phyloP scores from a whole-genome alignment of 108 stramenopile species.

The Mediolabrus comicus region DNA sequence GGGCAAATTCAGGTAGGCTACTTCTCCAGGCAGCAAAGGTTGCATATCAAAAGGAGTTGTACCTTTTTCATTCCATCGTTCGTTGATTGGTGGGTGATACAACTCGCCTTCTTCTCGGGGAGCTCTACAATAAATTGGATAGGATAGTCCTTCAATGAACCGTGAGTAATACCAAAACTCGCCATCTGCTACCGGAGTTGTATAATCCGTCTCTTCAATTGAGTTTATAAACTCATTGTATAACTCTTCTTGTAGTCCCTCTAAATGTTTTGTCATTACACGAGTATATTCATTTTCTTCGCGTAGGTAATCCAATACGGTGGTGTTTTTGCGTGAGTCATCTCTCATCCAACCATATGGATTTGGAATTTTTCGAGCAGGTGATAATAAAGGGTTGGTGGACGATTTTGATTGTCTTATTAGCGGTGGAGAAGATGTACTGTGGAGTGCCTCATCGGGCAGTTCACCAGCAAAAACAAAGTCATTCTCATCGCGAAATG shows the following conservation, averaged over 20 bases:
- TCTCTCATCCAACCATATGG: constrained; percentile 94
- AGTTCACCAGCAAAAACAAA: constrained; percentile 31
- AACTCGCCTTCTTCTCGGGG: constrained; percentile 36
- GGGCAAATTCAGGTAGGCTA: constrained; percentile 89
- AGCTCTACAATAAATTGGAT: constrained; percentile 83
- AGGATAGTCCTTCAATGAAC: constrained; percentile 87
- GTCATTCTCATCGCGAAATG: constrained; percentile 36
- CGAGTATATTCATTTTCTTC: constrained; percentile 87
- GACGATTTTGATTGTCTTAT: constrained; percentile 67
- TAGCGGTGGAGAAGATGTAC: not conserved
- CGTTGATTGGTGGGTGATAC: constrained; percentile 17
- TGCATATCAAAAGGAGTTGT: constrained; percentile 32
- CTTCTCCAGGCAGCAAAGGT: constrained; percentile 62
- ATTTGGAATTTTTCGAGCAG: constrained; percentile 68
- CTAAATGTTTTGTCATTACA: constrained; percentile 63
- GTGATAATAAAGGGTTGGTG: constrained; percentile 64
- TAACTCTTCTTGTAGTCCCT: constrained; percentile 51
- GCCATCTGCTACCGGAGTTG: constrained; percentile 58
- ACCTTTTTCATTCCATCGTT: constrained; percentile 43
- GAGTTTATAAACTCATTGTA: constrained; percentile 60
- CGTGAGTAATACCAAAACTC: constrained; percentile 83
- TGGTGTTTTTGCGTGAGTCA: constrained; percentile 68
- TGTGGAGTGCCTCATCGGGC: not conserved
- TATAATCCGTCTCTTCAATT: constrained; percentile 88
- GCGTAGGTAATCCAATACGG: constrained; percentile 74